Evolutionary conservation across 495 filamentous ascomycete species (phyloP).

Genomic region (Xylaria sp.): DNA sequence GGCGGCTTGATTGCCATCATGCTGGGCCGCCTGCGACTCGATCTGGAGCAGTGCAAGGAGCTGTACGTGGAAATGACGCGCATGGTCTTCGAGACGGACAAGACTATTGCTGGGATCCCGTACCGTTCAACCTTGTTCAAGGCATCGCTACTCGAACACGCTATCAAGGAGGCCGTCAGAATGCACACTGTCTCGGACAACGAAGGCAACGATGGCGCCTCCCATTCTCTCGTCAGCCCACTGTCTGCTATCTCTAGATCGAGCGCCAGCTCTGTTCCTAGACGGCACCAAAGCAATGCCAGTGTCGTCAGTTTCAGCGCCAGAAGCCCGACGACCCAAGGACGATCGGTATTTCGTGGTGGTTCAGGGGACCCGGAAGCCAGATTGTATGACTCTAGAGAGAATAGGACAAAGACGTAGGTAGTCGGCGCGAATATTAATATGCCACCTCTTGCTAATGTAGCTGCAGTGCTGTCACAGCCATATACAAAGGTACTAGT

Average conservation of each 20-base stretch:
- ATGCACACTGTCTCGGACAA: slow-evolving; percentile 82
- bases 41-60: slow-evolving; percentile 94
- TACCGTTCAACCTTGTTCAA: slow-evolving; percentile 95
- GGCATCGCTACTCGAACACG: slow-evolving; percentile 92
- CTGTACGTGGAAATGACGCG: slow-evolving; percentile 94
- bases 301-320: slow-evolving; percentile 67
- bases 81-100: slow-evolving; percentile 96
- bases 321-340: slow-evolving; percentile 50
- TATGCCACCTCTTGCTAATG: slow-evolving; percentile 38
- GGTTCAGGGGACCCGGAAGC: slow-evolving; percentile 67
- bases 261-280: slow-evolving; percentile 46
- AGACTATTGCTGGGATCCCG: slow-evolving; percentile 93
- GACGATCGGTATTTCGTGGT: slow-evolving; percentile 54
- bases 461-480: slow-evolving; percentile 76
- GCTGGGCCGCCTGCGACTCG: slow-evolving; percentile 89
- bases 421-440: slow-evolving; percentile 39
- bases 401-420: slow-evolving; percentile 92
- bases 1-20: slow-evolving; percentile 96
- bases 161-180: slow-evolving; percentile 86
- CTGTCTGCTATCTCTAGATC: slow-evolving; percentile 47
- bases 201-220: slow-evolving; percentile 74
- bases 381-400: slow-evolving; percentile 79
- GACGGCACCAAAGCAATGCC: slow-evolving; percentile 64
- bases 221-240: slow-evolving; percentile 37
- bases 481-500: slow-evolving; percentile 82